Conservation (phyloP, 331 rosid species). For the Quercus phellos region DNA sequence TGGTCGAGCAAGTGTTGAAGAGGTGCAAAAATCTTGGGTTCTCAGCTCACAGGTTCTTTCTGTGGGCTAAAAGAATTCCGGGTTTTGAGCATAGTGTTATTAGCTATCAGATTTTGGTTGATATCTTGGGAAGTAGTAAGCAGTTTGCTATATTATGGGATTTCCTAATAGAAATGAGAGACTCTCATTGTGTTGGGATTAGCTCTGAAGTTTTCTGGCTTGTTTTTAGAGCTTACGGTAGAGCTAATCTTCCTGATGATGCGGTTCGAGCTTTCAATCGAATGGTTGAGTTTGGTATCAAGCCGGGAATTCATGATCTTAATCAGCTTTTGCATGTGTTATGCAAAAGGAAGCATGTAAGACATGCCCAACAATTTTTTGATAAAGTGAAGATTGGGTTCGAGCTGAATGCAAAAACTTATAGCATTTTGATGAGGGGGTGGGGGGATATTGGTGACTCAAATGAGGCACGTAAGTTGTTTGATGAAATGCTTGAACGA, state of each 20-base stretch:
- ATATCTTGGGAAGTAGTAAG: slow-evolving; percentile 60
- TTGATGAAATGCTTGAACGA: slow-evolving; percentile 62
- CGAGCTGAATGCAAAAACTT: slow-evolving; percentile 44
- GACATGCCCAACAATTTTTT: slow-evolving; percentile 65
- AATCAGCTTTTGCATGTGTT: slow-evolving; percentile 58
- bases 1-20: slow-evolving; percentile 82
- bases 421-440: slow-evolving; percentile 73
- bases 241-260: slow-evolving; percentile 70
- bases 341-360: slow-evolving; percentile 66
- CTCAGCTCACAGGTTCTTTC: slow-evolving; percentile 83
- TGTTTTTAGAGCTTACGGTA: slow-evolving; percentile 61
- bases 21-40: slow-evolving; percentile 77
- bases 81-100: slow-evolving; percentile 57
- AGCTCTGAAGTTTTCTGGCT: slow-evolving; percentile 61
- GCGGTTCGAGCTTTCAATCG: slow-evolving; percentile 66
- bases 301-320: slow-evolving; percentile 53
- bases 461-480: slow-evolving; percentile 56
- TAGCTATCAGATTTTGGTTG: slow-evolving; percentile 68
- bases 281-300: slow-evolving; percentile 74
- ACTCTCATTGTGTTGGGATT: slow-evolving; percentile 43
- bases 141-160: slow-evolving; percentile 89
- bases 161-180: slow-evolving; percentile 64
- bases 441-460: slow-evolving; percentile 70
- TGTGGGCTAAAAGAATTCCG: slow-evolving; percentile 75
- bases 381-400: slow-evolving; percentile 52